Evolutionary conservation across 192 early-diverging fungal species (phyloP).

Genomic region (Cladochytrium replicatum): DNA sequence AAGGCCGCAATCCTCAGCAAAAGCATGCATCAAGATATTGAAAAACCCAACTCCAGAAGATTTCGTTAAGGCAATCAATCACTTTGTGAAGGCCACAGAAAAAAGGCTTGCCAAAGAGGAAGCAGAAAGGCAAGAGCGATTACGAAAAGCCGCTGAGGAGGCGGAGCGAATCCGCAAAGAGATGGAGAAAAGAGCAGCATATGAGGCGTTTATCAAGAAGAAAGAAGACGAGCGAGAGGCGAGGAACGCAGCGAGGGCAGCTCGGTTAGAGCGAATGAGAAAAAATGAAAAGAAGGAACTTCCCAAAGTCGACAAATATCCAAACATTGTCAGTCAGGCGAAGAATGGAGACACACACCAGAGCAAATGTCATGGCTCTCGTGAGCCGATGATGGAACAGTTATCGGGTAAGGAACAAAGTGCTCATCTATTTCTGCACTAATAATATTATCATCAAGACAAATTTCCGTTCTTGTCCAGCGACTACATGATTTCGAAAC

Average conservation of each 20-base stretch:
- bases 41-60: conserved; percentile 31
- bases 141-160: conserved; percentile 11
- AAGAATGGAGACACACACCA: conserved; percentile 32
- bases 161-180: conserved; percentile 22
- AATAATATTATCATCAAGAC: too few species aligned
- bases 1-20: too few species aligned
- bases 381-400: too few species aligned
- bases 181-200: conserved; percentile 19
- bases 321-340: conserved; percentile 11
- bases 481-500: too few species aligned
- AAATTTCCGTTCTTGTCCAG: too few species aligned
- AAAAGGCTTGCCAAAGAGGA: conserved; percentile 9
- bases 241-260: conserved; percentile 12
- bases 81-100: conserved; percentile 20
- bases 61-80: conserved; percentile 29
- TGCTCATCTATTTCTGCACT: too few species aligned
- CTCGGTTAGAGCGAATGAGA: conserved; percentile 7
- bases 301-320: not conserved
- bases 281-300: conserved; percentile 1
- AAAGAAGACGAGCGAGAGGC: conserved; percentile 24
- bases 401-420: too few species aligned
- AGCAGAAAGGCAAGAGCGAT: conserved; percentile 21
- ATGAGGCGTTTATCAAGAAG: conserved; percentile 11
- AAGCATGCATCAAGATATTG: conserved; percentile 21
- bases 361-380: conserved; percentile 34